Conservation (phyloP, 805 yeast genomes). For the Lachancea cidri region DNA sequence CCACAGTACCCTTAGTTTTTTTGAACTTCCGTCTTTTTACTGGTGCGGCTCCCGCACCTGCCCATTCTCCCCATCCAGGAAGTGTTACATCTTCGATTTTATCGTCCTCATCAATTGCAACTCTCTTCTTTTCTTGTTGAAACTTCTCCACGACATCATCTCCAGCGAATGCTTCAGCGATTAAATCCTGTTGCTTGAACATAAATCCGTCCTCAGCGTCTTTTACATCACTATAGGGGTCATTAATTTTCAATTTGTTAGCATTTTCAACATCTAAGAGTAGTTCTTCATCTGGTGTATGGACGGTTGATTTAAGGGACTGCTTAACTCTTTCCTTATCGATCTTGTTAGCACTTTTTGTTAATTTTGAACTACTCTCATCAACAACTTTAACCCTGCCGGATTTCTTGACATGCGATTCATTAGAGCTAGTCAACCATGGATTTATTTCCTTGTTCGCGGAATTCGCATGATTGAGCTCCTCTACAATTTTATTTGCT, state of each 20-base stretch:
- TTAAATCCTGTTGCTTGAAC: conserved; percentile 77
- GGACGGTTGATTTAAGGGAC: conserved; percentile 22
- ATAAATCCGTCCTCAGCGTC: conserved; percentile 40
- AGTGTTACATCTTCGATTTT: conserved; percentile 77
- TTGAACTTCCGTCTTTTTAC: conserved; percentile 57
- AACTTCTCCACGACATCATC: conserved; percentile 86
- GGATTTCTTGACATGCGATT: conserved; percentile 35
- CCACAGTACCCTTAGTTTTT: conserved; percentile 71
- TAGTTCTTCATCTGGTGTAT: conserved; percentile 35
- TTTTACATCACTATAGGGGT: conserved; percentile 44
- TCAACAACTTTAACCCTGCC: conserved; percentile 45
- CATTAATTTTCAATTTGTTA: conserved; percentile 50
- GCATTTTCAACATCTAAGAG: conserved; percentile 39
- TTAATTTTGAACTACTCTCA: conserved; percentile 44
- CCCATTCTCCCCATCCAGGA: conserved; percentile 99
- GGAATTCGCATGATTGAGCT: conserved; percentile 4
- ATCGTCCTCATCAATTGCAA: conserved; percentile 75
- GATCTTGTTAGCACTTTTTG: conserved; percentile 44
- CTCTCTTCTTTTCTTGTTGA: conserved; percentile 65
- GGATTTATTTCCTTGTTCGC: conserved; percentile 37
- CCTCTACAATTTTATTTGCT: conserved; percentile 7
- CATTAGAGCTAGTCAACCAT: conserved; percentile 41
- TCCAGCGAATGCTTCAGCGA: conserved; percentile 93
- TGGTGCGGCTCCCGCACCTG: conserved; percentile 54
- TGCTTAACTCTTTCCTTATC: conserved; percentile 30